Conservation (phyloP, 106 monocot genomes). For the Iris macrosiphon region DNA sequence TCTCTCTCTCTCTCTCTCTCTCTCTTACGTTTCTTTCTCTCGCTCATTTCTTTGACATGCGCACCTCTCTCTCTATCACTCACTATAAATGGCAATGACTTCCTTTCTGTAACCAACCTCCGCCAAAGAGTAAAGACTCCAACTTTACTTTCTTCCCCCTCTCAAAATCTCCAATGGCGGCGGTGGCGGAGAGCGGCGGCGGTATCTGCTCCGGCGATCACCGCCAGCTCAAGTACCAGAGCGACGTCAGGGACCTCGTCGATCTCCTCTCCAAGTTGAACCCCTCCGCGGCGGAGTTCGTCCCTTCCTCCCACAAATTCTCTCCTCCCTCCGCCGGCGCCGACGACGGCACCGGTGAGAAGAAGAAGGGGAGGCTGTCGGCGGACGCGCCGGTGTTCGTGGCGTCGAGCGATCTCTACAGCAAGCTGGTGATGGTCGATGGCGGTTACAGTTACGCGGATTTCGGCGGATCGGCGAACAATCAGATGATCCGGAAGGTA, state of each 20-base stretch:
- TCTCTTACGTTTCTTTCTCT: too few relatives aligned
- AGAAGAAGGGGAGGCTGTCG: slow-evolving; percentile 29
- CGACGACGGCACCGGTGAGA: neutral
- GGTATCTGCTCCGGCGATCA: slow-evolving; percentile 28
- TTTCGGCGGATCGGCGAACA: too few relatives aligned
- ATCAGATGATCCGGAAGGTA: too few relatives aligned
- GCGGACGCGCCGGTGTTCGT: slow-evolving; percentile 56
- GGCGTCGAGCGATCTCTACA: slow-evolving; percentile 1
- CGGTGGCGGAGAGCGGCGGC: slow-evolving; percentile 39
- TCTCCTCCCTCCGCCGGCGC: neutral
- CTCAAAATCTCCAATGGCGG: slow-evolving; percentile 19
- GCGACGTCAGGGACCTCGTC: slow-evolving; percentile 54
- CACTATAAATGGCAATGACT: too few relatives aligned
- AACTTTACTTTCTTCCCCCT: too few relatives aligned
- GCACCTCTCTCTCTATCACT: too few relatives aligned
- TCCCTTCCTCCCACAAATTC: slow-evolving; percentile 44
- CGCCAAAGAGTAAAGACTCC: too few relatives aligned
- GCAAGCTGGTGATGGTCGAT: neutral
- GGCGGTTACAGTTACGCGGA: too few relatives aligned
- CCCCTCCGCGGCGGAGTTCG: slow-evolving; percentile 91
- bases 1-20: too few relatives aligned
- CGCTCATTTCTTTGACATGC: too few relatives aligned
- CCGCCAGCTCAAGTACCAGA: slow-evolving; percentile 23
- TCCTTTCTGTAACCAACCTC: too few relatives aligned
- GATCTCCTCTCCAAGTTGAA: slow-evolving; percentile 85